These are phyloP conservation scores for Fraxinus sp. DNA, from an alignment of 305 asterid genomes.

Conservation along the genomic window DNA sequence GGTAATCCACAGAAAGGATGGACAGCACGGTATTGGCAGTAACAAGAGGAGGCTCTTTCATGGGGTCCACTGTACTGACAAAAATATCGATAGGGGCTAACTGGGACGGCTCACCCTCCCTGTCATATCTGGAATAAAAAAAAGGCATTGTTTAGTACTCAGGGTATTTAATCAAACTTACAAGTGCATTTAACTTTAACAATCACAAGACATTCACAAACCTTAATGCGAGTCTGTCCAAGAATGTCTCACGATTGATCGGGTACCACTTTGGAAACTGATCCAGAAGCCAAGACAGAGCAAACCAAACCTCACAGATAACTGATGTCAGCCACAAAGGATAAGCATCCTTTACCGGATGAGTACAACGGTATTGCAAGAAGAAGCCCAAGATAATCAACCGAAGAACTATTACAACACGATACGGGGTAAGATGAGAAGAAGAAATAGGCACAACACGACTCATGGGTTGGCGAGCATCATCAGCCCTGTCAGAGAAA, in stretches of 20 bases:
- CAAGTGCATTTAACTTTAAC: background rate
- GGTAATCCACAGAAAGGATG: constrained; percentile 53
- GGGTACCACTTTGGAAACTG: constrained; percentile 63
- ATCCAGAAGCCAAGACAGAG: constrained; percentile 64
- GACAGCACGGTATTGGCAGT: constrained; percentile 54
- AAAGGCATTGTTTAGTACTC: background rate
- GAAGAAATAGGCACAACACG: constrained; percentile 46
- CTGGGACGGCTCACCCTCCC: constrained; percentile 53
- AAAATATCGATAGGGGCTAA: constrained; percentile 45
- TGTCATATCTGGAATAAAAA: constrained; percentile 30
- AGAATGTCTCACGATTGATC: constrained; percentile 46
- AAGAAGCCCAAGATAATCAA: constrained; percentile 7
- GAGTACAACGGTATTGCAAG: constrained; percentile 47
- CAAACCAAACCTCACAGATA: constrained; percentile 67
- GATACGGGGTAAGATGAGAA: constrained; percentile 43
- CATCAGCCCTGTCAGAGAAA: constrained; percentile 43
- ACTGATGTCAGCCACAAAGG: constrained; percentile 63
- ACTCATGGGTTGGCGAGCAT: constrained; percentile 52
- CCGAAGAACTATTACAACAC: background rate
- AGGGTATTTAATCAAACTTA: background rate
- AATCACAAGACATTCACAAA: constrained; percentile 15
- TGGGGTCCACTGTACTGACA: constrained; percentile 57
- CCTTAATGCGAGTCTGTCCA: constrained; percentile 54
- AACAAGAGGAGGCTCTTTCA: constrained; percentile 52
- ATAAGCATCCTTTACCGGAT: constrained; percentile 53